Evolutionary conservation across 2,329 filamentous ascomycete genomes (phyloP).

Genomic region (Cladosporium colombiae): DNA sequence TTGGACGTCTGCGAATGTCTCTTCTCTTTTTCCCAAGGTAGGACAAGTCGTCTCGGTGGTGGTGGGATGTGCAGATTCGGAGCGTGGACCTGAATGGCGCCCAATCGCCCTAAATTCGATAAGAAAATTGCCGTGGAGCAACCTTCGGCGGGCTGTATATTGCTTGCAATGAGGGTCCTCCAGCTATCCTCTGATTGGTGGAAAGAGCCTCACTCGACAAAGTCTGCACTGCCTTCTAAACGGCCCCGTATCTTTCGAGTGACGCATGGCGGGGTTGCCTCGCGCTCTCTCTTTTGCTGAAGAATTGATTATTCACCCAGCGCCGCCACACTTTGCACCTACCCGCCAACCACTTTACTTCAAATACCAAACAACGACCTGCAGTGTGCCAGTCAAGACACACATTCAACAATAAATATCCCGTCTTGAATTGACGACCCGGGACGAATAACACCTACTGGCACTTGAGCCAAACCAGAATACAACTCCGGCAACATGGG

Average conservation of each 20-base stretch:
- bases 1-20: no score
- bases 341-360: neutral
- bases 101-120: conserved; percentile 3
- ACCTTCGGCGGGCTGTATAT: neutral
- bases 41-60: conserved; percentile 1
- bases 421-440: neutral
- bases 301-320: conserved; percentile 15
- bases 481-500: conserved; percentile 55
- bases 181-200: neutral
- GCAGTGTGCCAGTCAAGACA: neutral
- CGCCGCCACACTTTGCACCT: neutral
- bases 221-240: neutral
- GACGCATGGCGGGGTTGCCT: conserved; percentile 11
- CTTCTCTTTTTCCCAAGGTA: neutral
- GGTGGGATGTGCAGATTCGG: neutral
- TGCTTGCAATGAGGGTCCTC: neutral
- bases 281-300: neutral
- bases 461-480: neutral
- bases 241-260: conserved; percentile 11
- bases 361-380: neutral
- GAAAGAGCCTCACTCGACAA: neutral
- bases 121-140: conserved; percentile 8
- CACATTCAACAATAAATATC: no score
- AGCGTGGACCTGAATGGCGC: conserved; percentile 4
- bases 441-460: neutral